These are phyloP conservation scores for Rhodomyrtus psidioides DNA, from an alignment of 441 rosid species.

Conservation along the genomic window DNA sequence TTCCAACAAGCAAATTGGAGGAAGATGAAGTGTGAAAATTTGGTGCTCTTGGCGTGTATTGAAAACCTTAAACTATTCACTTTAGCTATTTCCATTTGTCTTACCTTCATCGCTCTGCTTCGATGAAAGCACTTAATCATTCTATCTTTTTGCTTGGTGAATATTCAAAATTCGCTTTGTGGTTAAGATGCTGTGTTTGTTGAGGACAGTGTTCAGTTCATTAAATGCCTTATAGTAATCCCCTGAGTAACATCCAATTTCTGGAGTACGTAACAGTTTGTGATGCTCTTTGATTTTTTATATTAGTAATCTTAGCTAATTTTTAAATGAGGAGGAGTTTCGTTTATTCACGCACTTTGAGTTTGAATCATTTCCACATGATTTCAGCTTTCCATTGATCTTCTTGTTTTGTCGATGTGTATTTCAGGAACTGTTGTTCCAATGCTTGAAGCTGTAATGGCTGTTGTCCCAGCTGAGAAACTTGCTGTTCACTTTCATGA, in stretches of 20 bases:
- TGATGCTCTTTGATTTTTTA: neutral
- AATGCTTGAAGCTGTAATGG: conserved; percentile 90
- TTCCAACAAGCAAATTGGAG: neutral
- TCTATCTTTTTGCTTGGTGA: neutral
- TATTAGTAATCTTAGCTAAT: neutral
- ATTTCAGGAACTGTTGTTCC: conserved; percentile 68
- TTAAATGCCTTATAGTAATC: neutral
- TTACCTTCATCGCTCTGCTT: neutral
- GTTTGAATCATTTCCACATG: neutral
- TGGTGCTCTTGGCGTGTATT: neutral
- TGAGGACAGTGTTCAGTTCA: neutral
- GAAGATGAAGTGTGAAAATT: neutral
- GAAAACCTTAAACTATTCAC: neutral
- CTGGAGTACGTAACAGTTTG: neutral
- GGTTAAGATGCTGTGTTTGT: neutral
- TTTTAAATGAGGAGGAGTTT: neutral
- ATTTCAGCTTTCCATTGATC: neutral
- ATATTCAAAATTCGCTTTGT: neutral
- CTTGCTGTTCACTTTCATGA: conserved; percentile 96
- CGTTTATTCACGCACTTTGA: neutral
- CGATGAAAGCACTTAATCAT: neutral
- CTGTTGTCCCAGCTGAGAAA: conserved; percentile 69
- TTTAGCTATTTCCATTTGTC: neutral
- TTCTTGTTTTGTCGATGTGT: neutral
- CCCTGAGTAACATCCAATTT: neutral